Percentiles rank a stretch among this genome's conserved stretches.
Evolutionary conservation across 2,329 filamentous ascomycete species (phyloP).

Genomic region (Sporothrix variecibatus): DNA sequence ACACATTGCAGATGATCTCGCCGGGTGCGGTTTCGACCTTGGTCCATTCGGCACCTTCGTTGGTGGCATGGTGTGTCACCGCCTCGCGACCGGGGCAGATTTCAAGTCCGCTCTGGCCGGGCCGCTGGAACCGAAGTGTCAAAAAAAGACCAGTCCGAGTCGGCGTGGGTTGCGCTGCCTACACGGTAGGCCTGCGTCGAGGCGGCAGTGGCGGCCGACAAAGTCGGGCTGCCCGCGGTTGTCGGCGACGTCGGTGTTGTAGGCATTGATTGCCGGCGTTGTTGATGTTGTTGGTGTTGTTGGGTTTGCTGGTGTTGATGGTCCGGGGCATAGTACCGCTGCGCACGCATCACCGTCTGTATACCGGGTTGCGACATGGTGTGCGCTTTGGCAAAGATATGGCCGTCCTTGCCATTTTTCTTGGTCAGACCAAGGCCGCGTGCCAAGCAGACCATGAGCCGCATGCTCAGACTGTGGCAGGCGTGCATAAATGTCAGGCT

Average conservation of each 20-base stretch:
- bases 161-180: slow-evolving; percentile 42
- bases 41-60: slow-evolving; percentile 61
- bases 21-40: slow-evolving; percentile 56
- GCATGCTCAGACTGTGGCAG: slow-evolving; percentile 54
- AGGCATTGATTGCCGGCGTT: slow-evolving; percentile 35
- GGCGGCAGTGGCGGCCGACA: not conserved
- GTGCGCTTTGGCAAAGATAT: slow-evolving; percentile 58
- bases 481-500: slow-evolving; percentile 56
- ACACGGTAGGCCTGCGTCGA: slow-evolving; percentile 52
- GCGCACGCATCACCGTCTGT: slow-evolving; percentile 52
- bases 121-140: slow-evolving; percentile 62
- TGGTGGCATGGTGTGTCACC: slow-evolving; percentile 53
- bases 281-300: slow-evolving; percentile 42
- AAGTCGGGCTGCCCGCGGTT: not conserved
- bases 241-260: slow-evolving; percentile 39
- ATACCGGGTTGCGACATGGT: slow-evolving; percentile 50
- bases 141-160: slow-evolving; percentile 63
- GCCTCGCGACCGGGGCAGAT: slow-evolving; percentile 64
- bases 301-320: slow-evolving; percentile 9
- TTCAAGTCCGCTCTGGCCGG: slow-evolving; percentile 61
- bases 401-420: slow-evolving; percentile 39
- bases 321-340: not conserved
- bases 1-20: slow-evolving; percentile 63
- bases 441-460: slow-evolving; percentile 60
- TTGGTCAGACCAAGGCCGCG: slow-evolving; percentile 52